Evolutionary conservation across 2,329 filamentous ascomycete species (phyloP), one percentile per base, ranked within the genome.

Genomic region (Didymella pomorum): DNA sequence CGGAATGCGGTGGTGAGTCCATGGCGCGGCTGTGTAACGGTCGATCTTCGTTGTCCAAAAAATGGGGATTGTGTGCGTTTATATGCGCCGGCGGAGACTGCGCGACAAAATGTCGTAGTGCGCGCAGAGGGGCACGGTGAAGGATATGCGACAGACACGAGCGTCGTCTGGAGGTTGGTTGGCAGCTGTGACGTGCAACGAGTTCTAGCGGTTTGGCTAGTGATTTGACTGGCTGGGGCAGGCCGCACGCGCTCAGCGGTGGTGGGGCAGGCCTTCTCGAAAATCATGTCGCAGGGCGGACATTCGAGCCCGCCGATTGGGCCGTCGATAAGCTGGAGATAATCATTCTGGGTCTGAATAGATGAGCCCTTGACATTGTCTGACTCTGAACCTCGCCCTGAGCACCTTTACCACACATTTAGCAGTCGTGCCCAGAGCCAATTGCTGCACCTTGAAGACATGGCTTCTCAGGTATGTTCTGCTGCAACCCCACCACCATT

Each of bases 401-500:
- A 25, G 26, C 25, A 25, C 53, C 45, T 39, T 7, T 51, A 18
- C 21, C 44, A 39, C 35, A 35, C 56, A 28, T 20, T 41, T 29
- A 7, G 35, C 43, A 42, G 12, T 35, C 8, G 20, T 37, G 12
- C 23, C 61, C 45, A 62, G 52, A 48, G 33, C 49, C 41, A 39
- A 16, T 53, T 52, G 51, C 43, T 48, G 46, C 25, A 54, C 5
- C 29, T 25, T 16, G 33, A 53, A 53, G 48, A 10, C 29, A 73
- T 73, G 72, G 67, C 66, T 37, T 60, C 65, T 50, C 66, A 72
- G 66, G 71, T 72, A 67, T 50, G 66, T 60, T 43, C 23, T 26
- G 28, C 12, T 23, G 28, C 44, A 25, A 26, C 29, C 39, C 37
- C 41, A 10, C 42, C 46, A 10, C 48, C 59, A 45, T 43, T 59